Base-by-base conservation (phyloP, 2,329 filamentous ascomycete genomes). In the Drechmeria coniospora region DNA sequence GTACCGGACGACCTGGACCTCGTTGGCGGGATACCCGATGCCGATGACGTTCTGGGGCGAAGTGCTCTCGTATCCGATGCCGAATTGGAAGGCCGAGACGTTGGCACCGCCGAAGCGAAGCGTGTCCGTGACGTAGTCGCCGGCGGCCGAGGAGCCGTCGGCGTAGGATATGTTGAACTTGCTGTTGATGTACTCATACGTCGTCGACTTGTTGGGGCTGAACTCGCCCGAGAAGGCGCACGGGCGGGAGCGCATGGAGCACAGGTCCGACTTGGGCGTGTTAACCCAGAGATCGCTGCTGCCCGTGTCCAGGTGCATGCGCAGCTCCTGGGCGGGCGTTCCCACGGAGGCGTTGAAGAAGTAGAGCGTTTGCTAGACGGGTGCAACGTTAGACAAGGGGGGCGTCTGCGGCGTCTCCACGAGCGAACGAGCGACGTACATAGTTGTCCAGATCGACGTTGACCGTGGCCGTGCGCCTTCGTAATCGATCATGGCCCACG, bases 91-190 rank as follows among this genome's bases (percentile, higher is more conserved):
- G 31, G 57, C 50, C 4, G 58, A 36, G 18, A 84, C 39, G 2
- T 51, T 62, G 17, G 61, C 49, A 14, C 56, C 57, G 9, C 67
- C 73, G 29, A 84, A 58, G 4, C 53, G 56, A 32, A 92, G 55
- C 0, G 64, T 77, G 45, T 94, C 86, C 4, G 68, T 74, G 3
- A 72, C 80, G 48, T 92, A 93, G 51, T 90, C 79, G 19, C 86
- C 84, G 1, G 57, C 49, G 1, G 83, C 79, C 5, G 74, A 72
- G 0, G 79, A 79, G 25, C 80, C 80, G 51, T 93, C 84, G 22
- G 79, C 77, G 39, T 93, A 93, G 2, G 74, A 74, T 37, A 93
- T 92, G 54, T 87, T 86, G 59, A 94, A 93, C 34, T 73, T 63
- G 44, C 68, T 74, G 36, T 73, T 74, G 30, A 92, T 52, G 45